These are phyloP conservation scores for Fusarium drepaniforme DNA, from an alignment of 2,329 filamentous ascomycete genomes.

Conservation along the genomic window DNA sequence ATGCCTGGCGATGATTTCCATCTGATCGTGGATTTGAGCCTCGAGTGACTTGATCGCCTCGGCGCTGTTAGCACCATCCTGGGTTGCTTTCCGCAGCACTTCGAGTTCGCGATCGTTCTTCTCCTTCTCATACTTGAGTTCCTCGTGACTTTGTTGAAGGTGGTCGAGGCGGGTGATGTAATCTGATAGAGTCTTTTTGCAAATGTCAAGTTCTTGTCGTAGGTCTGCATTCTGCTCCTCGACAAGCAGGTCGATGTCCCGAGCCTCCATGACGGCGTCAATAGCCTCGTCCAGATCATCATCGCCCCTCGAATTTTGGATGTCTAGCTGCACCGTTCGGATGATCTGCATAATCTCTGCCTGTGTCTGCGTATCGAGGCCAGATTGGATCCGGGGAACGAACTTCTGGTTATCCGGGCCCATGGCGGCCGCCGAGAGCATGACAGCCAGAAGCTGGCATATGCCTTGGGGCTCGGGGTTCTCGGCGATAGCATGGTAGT, in stretches of 20 bases:
- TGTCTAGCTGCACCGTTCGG: constrained; percentile 55
- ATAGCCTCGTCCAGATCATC: constrained; percentile 55
- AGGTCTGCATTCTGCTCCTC: constrained; percentile 68
- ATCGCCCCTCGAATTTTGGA: constrained; percentile 50
- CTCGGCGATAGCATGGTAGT: constrained; percentile 70
- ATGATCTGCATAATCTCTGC: constrained; percentile 60
- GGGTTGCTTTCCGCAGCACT: constrained; percentile 61
- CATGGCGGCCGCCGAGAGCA: constrained; percentile 71
- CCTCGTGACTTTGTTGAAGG: constrained; percentile 73
- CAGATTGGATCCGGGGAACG: constrained; percentile 58
- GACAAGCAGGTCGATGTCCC: constrained; percentile 67
- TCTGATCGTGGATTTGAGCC: constrained; percentile 72
- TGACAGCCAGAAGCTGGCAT: constrained; percentile 70
- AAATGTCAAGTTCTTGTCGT: constrained; percentile 62
- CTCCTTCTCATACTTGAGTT: constrained; percentile 72
- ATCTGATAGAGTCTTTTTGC: constrained; percentile 69
- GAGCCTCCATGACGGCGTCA: constrained; percentile 55
- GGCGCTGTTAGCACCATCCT: constrained; percentile 65
- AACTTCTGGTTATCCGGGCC: constrained; percentile 69
- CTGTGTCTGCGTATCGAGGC: constrained; percentile 57
- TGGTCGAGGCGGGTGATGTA: constrained; percentile 70
- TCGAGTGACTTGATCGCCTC: constrained; percentile 67
- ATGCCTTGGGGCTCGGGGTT: constrained; percentile 67
- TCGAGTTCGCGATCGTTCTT: constrained; percentile 67
- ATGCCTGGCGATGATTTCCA: constrained; percentile 74